These are phyloP conservation scores for Magnaporthales sp. DNA, from an alignment of 2,329 filamentous ascomycete genomes.

Conservation along the genomic window DNA sequence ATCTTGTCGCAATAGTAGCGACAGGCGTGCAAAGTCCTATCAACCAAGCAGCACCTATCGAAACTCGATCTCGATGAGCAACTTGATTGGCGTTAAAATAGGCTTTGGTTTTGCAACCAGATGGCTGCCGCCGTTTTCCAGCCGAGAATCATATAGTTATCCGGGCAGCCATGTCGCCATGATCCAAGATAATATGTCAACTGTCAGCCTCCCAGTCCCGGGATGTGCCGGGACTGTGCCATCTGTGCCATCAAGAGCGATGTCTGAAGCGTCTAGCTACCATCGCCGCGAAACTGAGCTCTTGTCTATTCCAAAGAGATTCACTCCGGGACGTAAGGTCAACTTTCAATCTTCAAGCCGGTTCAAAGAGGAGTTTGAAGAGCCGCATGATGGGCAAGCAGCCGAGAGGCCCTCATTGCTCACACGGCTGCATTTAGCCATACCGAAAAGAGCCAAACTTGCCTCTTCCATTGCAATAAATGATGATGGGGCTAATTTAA, in stretches of 20 bases:
- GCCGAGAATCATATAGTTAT: neutral
- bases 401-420: conserved; percentile 22
- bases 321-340: conserved; percentile 22
- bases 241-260: neutral
- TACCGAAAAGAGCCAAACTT: conserved; percentile 22
- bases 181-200: neutral
- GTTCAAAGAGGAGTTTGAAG: conserved; percentile 32
- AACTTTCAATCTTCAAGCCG: conserved; percentile 23
- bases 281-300: conserved; percentile 28
- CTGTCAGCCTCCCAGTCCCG: neutral
- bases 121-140: neutral
- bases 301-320: conserved; percentile 29
- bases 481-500: neutral
- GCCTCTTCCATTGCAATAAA: conserved; percentile 13
- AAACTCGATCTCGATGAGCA: neutral
- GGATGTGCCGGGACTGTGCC: neutral
- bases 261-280: conserved; percentile 28
- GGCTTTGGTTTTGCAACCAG: neutral
- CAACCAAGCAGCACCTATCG: neutral
- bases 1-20: neutral
- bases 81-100: neutral
- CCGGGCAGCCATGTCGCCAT: too few species aligned
- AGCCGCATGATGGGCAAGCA: conserved; percentile 9
- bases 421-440: conserved; percentile 24
- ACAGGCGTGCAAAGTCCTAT: neutral